A percentile compares a stretch with the other conserved stretches of the same genome.
phyloP scores from a whole-genome alignment of 352 stramenopile genomes.

The Phytopythium helicoides region DNA sequence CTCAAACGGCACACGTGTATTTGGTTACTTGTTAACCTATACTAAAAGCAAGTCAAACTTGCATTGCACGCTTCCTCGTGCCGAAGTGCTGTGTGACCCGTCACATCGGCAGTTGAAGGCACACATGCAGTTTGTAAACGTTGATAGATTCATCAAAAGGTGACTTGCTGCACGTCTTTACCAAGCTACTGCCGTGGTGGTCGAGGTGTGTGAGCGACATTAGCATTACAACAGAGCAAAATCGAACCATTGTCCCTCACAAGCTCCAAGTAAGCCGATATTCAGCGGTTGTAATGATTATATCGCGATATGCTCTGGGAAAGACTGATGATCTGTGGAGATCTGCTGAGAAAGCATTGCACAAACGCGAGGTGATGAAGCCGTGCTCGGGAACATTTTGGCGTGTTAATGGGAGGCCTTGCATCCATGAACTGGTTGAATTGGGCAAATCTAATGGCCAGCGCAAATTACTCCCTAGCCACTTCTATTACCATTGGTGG shows the following conservation, averaged over 20 bases:
- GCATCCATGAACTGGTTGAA: not conserved
- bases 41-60: no score
- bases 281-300: not conserved
- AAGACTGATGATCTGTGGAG: not conserved
- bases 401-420: not conserved
- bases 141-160: not conserved
- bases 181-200: constrained; percentile 1
- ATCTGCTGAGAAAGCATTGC: not conserved
- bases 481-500: not conserved
- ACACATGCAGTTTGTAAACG: not conserved
- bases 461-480: not conserved
- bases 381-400: not conserved
- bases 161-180: not conserved
- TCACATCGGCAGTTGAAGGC: constrained; percentile 1
- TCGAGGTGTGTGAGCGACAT: not conserved
- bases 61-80: no score
- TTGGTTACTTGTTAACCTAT: no score
- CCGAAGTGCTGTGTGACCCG: no score
- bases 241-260: not conserved
- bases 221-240: not conserved
- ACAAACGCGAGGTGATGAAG: not conserved
- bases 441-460: not conserved
- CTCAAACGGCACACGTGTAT: no score
- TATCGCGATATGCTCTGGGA: not conserved
- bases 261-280: not conserved